Evolutionary conservation across 441 rosid species (phyloP).

Genomic region (Erodium moschatum): DNA sequence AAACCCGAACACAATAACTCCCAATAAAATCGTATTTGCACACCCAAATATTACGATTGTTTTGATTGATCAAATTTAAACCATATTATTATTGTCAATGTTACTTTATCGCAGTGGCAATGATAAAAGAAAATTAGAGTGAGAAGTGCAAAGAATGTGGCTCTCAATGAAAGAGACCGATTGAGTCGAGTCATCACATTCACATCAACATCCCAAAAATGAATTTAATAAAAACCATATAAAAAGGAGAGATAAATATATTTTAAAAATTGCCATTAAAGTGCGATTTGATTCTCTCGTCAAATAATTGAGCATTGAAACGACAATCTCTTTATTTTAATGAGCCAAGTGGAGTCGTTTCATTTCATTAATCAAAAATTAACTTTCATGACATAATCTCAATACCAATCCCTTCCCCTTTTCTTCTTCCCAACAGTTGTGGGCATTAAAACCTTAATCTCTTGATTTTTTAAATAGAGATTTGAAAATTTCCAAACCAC

Average conservation of each 20-base stretch:
- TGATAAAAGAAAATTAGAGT: no score
- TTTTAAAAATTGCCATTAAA: background rate
- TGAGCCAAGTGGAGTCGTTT: background rate
- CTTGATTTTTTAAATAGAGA: background rate
- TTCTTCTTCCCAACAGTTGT: background rate
- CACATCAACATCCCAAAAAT: background rate
- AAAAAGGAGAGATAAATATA: background rate
- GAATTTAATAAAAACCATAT: no score
- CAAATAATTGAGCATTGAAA: slow-evolving; percentile 16
- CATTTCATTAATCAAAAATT: background rate
- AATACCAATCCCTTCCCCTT: background rate
- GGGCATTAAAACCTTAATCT: background rate
- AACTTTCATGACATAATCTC: slow-evolving; percentile 10
- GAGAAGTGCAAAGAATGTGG: no score
- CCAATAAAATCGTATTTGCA: no score
- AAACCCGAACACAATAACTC: no score
- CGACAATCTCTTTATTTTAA: slow-evolving; percentile 21
- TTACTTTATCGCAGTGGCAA: no score
- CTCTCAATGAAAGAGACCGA: background rate
- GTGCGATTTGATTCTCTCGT: slow-evolving; percentile 18
- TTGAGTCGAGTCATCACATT: slow-evolving; percentile 8
- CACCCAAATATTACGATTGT: no score
- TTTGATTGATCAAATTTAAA: no score
- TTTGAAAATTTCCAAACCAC: background rate
- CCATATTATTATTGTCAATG: no score